phyloP scores from a whole-genome alignment of 2,329 filamentous ascomycete genomes.

The Davidsoniella neocaledoniae region DNA sequence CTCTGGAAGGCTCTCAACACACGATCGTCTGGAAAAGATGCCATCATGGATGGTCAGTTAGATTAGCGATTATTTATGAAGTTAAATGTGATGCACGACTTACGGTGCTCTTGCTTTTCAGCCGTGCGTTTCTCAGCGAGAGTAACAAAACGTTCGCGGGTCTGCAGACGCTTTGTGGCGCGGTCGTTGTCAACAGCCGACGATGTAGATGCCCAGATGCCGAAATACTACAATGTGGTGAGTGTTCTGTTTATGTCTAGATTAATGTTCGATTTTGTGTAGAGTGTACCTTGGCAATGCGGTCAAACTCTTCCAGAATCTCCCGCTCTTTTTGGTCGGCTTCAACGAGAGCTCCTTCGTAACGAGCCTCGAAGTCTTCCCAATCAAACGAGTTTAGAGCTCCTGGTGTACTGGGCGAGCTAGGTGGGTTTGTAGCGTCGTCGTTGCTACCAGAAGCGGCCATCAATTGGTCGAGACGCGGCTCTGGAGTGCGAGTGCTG shows the following conservation, averaged over 20 bases:
- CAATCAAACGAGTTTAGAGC: slow-evolving; percentile 45
- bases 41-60: not conserved
- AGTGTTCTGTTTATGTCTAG: not conserved
- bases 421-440: slow-evolving; percentile 1
- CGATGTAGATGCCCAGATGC: slow-evolving; percentile 59
- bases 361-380: slow-evolving; percentile 56
- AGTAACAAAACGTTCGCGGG: slow-evolving; percentile 59
- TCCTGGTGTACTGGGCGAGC: slow-evolving; percentile 29
- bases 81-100: slow-evolving; percentile 20
- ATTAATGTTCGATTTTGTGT: not conserved
- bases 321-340: slow-evolving; percentile 47
- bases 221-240: slow-evolving; percentile 46
- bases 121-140: slow-evolving; percentile 55
- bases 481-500: slow-evolving; percentile 11
- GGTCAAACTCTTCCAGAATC: slow-evolving; percentile 49
- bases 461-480: slow-evolving; percentile 3
- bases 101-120: slow-evolving; percentile 67
- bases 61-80: not conserved
- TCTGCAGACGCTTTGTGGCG: slow-evolving; percentile 64
- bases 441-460: not conserved
- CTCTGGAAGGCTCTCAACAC: slow-evolving; percentile 47
- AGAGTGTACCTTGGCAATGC: slow-evolving; percentile 42
- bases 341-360: slow-evolving; percentile 46
- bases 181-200: slow-evolving; percentile 58
- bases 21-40: slow-evolving; percentile 20